A percentile compares a stretch with the other conserved stretches of the same genome.
Conservation (phyloP, 306 rosid genomes). For the Cyamopsis tetragonoloba region DNA sequence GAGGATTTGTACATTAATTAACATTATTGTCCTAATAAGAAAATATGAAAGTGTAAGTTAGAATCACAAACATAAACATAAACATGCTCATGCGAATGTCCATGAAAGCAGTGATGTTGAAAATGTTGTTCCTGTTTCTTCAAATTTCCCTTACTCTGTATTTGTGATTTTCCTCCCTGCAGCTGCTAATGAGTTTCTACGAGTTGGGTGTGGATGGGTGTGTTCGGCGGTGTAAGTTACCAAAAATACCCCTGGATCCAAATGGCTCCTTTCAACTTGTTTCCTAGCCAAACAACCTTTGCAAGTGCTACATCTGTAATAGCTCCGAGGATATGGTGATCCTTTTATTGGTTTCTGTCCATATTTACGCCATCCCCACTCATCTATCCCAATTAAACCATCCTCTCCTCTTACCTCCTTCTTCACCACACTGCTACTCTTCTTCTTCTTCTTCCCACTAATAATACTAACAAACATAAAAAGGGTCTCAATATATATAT, state of each 20-base stretch:
- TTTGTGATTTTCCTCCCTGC: no score
- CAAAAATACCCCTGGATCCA: slow-evolving; percentile 55
- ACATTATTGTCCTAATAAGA: no score
- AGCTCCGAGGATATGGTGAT: slow-evolving; percentile 89
- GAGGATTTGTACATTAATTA: no score
- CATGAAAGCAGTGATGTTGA: no score
- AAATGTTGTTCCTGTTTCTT: no score
- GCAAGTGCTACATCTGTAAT: slow-evolving; percentile 78
- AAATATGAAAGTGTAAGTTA: no score
- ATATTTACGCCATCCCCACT: slow-evolving; percentile 96
- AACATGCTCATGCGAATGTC: no score
- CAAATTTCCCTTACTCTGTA: no score
- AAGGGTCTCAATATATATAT: no score
- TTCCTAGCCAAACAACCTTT: slow-evolving; percentile 87
- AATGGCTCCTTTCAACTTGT: slow-evolving; percentile 72
- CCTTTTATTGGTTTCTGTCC: slow-evolving; percentile 98
- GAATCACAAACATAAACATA: no score
- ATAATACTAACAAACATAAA: background rate
- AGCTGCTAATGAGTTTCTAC: slow-evolving; percentile 40
- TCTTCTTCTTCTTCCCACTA: slow-evolving; percentile 61
- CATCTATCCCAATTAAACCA: slow-evolving; percentile 48
- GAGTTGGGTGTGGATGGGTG: slow-evolving; percentile 65
- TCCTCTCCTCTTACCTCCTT: slow-evolving; percentile 46
- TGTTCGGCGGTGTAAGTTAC: slow-evolving; percentile 78
- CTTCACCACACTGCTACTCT: slow-evolving; percentile 61